Conservation (phyloP, 2,329 filamentous ascomycete species). For the Pseudogymnoascus sp. region DNA sequence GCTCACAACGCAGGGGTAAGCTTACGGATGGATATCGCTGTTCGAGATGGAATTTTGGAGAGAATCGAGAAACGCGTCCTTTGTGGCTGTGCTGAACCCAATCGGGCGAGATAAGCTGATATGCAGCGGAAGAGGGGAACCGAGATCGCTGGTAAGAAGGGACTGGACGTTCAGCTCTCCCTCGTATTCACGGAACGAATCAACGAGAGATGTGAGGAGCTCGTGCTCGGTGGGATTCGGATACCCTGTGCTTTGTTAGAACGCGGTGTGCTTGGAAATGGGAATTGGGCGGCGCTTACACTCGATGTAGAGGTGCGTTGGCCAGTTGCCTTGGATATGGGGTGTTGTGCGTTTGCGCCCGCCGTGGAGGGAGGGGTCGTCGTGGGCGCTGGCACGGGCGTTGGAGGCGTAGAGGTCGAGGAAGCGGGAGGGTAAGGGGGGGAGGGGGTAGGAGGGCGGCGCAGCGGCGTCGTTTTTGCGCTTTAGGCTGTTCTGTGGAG, state of each 20-base stretch:
- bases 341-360: conserved; percentile 75
- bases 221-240: conserved; percentile 41
- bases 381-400: conserved; percentile 65
- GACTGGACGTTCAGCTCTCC: conserved; percentile 45
- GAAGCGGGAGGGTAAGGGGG: conserved; percentile 71
- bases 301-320: conserved; percentile 84
- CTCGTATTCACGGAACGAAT: conserved; percentile 28
- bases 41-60: conserved; percentile 39
- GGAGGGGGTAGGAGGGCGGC: conserved; percentile 35
- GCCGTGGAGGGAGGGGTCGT: conserved; percentile 78
- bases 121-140: conserved; percentile 72
- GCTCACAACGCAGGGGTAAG: conserved; percentile 13
- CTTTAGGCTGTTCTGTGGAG: background rate
- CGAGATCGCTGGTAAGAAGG: conserved; percentile 70
- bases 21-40: conserved; percentile 38
- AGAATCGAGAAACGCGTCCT: conserved; percentile 55
- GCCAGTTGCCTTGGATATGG: conserved; percentile 86
- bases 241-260: conserved; percentile 40
- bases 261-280: too few relatives aligned
- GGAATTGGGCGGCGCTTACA: conserved; percentile 69
- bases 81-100: conserved; percentile 62
- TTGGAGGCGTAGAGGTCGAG: conserved; percentile 84
- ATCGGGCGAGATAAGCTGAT: conserved; percentile 83
- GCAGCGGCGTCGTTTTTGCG: background rate
- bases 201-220: conserved; percentile 38